Conservation (phyloP, 345 rosid species). For the Anacardium occidentale region DNA sequence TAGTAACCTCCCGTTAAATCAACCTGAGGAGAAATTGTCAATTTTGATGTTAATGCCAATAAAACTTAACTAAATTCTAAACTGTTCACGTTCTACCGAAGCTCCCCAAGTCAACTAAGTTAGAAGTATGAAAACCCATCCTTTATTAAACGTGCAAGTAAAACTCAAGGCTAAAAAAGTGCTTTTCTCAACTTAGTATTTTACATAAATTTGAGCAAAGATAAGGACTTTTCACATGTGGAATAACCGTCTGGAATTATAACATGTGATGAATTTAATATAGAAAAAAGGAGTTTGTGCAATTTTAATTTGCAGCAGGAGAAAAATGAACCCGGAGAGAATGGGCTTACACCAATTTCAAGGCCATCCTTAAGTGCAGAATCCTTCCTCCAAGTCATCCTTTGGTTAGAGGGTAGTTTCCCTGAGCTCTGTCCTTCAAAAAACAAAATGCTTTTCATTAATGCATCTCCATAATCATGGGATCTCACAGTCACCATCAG, state of each 20-base stretch:
- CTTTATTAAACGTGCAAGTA: too few species aligned
- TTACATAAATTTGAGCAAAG: too few species aligned
- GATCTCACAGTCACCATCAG: slow-evolving; percentile 16
- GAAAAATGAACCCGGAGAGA: not conserved
- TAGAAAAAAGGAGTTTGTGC: too few species aligned
- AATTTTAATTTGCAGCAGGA: not conserved
- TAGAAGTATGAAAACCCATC: too few species aligned
- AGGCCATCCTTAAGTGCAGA: slow-evolving; percentile 58
- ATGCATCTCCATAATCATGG: slow-evolving; percentile 58
- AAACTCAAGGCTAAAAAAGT: too few species aligned
- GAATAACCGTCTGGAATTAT: not conserved
- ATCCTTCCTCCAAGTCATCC: slow-evolving; percentile 59
- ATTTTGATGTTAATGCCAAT: too few species aligned
- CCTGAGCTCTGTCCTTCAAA: slow-evolving; percentile 78
- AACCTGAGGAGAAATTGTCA: slow-evolving; percentile 35
- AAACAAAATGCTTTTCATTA: slow-evolving; percentile 57
- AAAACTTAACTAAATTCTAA: too few species aligned
- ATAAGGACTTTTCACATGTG: too few species aligned
- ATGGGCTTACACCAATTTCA: slow-evolving; percentile 34
- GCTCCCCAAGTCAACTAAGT: too few species aligned
- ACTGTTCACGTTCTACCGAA: too few species aligned
- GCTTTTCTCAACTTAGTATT: too few species aligned
- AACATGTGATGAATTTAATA: not conserved
- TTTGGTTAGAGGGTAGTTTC: slow-evolving; percentile 45
- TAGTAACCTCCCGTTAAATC: slow-evolving; percentile 89